These are phyloP conservation scores for Haematococcus sp. DNA, from an alignment of 139 green algal species.

Conservation along the genomic window DNA sequence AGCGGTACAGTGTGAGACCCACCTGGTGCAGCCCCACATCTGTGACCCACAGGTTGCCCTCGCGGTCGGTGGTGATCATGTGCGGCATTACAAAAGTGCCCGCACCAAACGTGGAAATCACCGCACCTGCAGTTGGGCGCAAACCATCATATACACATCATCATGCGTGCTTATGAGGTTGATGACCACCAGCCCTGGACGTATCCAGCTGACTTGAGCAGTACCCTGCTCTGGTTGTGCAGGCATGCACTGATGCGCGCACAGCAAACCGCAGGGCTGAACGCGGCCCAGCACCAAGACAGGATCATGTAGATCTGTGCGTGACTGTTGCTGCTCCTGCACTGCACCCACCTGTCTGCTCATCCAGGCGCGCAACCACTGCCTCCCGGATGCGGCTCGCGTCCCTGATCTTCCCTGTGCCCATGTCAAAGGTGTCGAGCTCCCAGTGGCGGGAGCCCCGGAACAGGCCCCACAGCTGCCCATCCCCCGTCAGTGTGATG, in stretches of 20 bases:
- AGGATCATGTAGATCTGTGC: no score
- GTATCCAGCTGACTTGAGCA: no score
- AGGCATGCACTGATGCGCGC: no score
- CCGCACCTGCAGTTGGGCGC: no score
- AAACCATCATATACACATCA: no score
- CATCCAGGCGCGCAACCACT: slow-evolving; percentile 54
- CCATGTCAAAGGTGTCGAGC: background rate
- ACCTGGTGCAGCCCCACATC: slow-evolving; percentile 63
- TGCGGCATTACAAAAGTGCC: slow-evolving; percentile 78
- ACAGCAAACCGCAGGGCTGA: no score
- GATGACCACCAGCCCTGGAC: no score
- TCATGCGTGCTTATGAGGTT: no score
- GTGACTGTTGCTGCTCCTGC: no score
- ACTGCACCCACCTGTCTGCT: no score
- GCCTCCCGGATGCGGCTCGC: slow-evolving; percentile 30
- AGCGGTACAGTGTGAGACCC: background rate
- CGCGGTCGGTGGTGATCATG: slow-evolving; percentile 64
- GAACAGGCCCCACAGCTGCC: slow-evolving; percentile 68
- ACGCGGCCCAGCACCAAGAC: no score
- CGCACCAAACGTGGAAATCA: slow-evolving; percentile 44
- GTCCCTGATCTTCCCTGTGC: background rate
- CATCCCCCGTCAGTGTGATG: slow-evolving; percentile 39
- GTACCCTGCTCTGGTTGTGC: no score
- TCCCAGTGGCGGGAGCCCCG: background rate
- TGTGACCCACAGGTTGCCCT: slow-evolving; percentile 73